A percentile compares a stretch with the other conserved stretches of the same genome.
These are phyloP conservation scores for Ascochyta clinopodiicola DNA, from an alignment of 2,329 filamentous ascomycete genomes.

Conservation along the genomic window DNA sequence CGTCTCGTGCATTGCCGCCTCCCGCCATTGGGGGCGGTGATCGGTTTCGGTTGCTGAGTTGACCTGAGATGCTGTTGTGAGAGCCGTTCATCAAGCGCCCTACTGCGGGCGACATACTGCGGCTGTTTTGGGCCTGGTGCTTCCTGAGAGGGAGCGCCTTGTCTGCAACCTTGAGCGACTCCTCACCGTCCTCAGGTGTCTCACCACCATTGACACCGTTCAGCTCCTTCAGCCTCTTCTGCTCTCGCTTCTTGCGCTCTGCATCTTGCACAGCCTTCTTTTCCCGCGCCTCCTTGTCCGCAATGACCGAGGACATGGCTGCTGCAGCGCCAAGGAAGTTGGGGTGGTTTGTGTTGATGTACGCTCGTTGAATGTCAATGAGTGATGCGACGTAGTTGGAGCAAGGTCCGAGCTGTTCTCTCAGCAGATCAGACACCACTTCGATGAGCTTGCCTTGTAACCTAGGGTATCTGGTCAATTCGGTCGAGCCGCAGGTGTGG, in stretches of 20 bases:
- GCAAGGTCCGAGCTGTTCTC: constrained; percentile 87
- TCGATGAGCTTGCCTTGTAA: constrained; percentile 97
- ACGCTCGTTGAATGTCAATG: constrained; percentile 95
- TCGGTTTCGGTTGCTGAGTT: constrained; percentile 68
- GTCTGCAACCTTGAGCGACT: constrained; percentile 59
- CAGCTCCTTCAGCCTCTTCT: constrained; percentile 81
- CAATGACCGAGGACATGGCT: constrained; percentile 96
- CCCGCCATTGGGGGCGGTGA: constrained; percentile 67
- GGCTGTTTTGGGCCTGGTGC: constrained; percentile 64
- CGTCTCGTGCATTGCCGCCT: constrained; percentile 73
- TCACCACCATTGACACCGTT: constrained; percentile 65
- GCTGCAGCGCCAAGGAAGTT: constrained; percentile 97
- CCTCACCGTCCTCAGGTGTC: constrained; percentile 70
- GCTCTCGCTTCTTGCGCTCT: constrained; percentile 85
- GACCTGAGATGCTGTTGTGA: constrained; percentile 63
- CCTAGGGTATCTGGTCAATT: constrained; percentile 88
- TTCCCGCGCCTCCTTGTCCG: constrained; percentile 92
- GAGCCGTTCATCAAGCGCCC: constrained; percentile 68
- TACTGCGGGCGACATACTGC: constrained; percentile 84
- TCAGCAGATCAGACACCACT: constrained; percentile 92
- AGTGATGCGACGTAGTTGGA: constrained; percentile 94
- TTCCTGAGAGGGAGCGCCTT: constrained; percentile 66
- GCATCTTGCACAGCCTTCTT: constrained; percentile 80
- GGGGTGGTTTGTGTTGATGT: constrained; percentile 99
- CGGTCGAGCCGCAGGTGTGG: constrained; percentile 95